A percentile compares a stretch with the other conserved stretches of the same genome.
Conservation (phyloP, 2,329 filamentous ascomycete species). For the Beauveria varroae region DNA sequence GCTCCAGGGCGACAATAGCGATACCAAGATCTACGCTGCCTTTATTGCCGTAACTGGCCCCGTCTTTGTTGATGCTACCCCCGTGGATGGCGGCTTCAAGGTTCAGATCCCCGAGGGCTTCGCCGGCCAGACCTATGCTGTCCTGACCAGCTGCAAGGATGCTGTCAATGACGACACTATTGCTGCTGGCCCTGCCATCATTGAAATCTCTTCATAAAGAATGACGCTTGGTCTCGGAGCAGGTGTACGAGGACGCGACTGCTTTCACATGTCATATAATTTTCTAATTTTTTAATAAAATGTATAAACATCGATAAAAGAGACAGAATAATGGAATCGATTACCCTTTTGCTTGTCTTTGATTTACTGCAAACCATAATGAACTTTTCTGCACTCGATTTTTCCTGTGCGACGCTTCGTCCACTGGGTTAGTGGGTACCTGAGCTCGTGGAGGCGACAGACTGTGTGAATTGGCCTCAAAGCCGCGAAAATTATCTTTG, state of each 20-base stretch:
- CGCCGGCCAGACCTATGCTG: constrained; percentile 27
- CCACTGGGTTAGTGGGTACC: too few species aligned
- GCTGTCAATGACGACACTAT: constrained; percentile 25
- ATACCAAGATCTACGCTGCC: constrained; percentile 23
- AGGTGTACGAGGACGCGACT: neutral
- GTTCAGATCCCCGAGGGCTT: constrained; percentile 16
- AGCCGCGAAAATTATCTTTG: too few species aligned
- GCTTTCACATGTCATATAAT: neutral
- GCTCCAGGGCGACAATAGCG: constrained; percentile 19
- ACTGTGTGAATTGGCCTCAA: too few species aligned
- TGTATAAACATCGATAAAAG: neutral
- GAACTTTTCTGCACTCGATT: too few species aligned
- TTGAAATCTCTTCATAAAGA: constrained; percentile 19
- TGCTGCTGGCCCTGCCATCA: constrained; percentile 26
- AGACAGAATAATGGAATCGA: neutral
- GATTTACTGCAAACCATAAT: too few species aligned
- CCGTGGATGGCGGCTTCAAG: constrained; percentile 16
- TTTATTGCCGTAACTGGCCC: constrained; percentile 25
- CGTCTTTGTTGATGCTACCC: constrained; percentile 16
- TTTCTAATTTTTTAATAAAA: neutral
- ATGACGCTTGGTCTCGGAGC: neutral
- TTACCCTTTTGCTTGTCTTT: too few species aligned
- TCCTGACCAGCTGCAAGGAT: constrained; percentile 26
- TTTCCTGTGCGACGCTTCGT: too few species aligned
- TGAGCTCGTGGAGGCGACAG: too few species aligned